Evolutionary conservation across 371 early-diverging fungal genomes (phyloP).

Genomic region (Syncephalis plumigaleata): DNA sequence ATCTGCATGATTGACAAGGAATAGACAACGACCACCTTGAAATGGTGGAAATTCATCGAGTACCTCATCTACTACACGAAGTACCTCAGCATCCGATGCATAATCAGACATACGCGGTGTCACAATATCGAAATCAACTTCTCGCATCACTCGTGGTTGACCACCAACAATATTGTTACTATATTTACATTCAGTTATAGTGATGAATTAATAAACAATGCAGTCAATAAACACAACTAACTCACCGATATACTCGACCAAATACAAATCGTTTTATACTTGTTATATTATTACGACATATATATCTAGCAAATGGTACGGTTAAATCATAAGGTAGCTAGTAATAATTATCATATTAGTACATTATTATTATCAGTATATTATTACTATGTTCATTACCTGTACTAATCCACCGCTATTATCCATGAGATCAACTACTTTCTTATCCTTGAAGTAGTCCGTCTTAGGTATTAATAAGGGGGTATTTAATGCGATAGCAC

Average conservation of each 20-base stretch:
- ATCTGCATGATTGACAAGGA: constrained; percentile 33
- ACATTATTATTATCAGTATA: background rate
- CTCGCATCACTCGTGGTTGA: constrained; percentile 61
- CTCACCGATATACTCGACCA: constrained; percentile 58
- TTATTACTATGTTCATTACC: constrained; percentile 1
- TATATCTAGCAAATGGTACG: constrained; percentile 75
- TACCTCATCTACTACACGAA: constrained; percentile 72
- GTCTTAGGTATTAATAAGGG: constrained; percentile 77
- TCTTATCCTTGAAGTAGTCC: constrained; percentile 48
- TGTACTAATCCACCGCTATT: constrained; percentile 65
- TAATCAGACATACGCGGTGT: constrained; percentile 35
- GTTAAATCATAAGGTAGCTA: constrained; percentile 82
- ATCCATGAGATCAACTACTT: constrained; percentile 67
- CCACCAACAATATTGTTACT: constrained; percentile 50
- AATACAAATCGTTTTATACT: constrained; percentile 75
- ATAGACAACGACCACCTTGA: constrained; percentile 29
- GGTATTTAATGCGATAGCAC: constrained; percentile 64
- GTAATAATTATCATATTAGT: no score
- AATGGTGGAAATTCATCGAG: constrained; percentile 59
- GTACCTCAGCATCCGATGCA: constrained; percentile 78
- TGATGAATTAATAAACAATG: background rate
- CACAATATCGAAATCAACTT: constrained; percentile 87
- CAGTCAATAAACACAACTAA: constrained; percentile 14
- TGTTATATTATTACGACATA: constrained; percentile 53
- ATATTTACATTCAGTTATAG: constrained; percentile 1